These are phyloP conservation scores for Azolla pinnata DNA, from an alignment of 75 land plant genomes.

Conservation along the genomic window DNA sequence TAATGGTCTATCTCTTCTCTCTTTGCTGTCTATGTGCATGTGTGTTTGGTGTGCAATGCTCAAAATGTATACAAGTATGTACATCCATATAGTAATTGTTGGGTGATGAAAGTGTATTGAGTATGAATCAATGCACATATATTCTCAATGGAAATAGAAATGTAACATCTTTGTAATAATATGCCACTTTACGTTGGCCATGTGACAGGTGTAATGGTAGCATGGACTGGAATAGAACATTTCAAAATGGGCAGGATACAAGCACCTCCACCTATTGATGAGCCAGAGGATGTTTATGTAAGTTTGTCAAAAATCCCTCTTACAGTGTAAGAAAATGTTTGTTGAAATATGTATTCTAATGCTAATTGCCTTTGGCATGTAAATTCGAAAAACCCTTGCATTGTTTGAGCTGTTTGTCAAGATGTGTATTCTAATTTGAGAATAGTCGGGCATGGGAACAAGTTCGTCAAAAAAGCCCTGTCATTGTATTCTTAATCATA, in stretches of 20 bases:
- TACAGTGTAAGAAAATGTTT: background rate
- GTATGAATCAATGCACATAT: too few relatives aligned
- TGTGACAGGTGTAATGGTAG: slow-evolving; percentile 88
- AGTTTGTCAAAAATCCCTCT: background rate
- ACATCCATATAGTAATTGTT: too few relatives aligned
- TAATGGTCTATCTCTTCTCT: slow-evolving; percentile 48
- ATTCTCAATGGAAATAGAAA: background rate
- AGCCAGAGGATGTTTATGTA: slow-evolving; percentile 77
- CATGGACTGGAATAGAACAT: slow-evolving; percentile 98
- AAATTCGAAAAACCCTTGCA: too few relatives aligned
- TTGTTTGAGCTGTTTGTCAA: too few relatives aligned
- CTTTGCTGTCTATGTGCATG: background rate
- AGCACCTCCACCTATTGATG: slow-evolving; percentile 72
- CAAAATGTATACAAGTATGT: too few relatives aligned
- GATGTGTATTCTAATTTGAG: too few relatives aligned
- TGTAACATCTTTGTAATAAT: background rate
- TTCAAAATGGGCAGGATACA: slow-evolving; percentile 70
- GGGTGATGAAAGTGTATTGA: too few relatives aligned
- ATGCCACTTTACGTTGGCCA: background rate
- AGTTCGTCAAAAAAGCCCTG: too few relatives aligned
- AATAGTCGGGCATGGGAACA: too few relatives aligned
- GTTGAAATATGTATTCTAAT: background rate
- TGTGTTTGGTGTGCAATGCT: too few relatives aligned
- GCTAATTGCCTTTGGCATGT: too few relatives aligned
- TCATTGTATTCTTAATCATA: too few relatives aligned